Evolutionary conservation across 768 basidiomycete genomes (phyloP).

Genomic region (Saitozyma sp.): DNA sequence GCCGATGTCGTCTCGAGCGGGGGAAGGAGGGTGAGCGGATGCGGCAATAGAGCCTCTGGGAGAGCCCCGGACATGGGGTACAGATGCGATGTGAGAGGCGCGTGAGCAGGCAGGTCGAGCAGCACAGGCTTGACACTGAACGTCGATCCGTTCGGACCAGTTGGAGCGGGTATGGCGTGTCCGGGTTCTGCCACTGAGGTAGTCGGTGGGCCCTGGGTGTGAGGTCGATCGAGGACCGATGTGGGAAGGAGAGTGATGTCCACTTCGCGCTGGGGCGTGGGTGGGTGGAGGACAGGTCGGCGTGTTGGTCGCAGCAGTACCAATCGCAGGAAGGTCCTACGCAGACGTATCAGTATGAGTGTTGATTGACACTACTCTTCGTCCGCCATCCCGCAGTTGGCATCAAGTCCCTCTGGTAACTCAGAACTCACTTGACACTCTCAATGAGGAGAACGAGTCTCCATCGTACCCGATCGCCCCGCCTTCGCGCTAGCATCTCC

Average conservation of each 20-base stretch:
- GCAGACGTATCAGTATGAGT: too few species aligned
- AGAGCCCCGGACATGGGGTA: slow-evolving; percentile 31
- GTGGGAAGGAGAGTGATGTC: slow-evolving; percentile 70
- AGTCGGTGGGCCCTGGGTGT: slow-evolving; percentile 56
- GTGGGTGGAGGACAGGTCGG: slow-evolving; percentile 71
- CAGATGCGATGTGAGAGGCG: slow-evolving; percentile 69
- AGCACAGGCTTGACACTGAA: slow-evolving; percentile 61
- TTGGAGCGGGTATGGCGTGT: too few species aligned
- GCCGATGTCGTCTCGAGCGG: slow-evolving; percentile 16
- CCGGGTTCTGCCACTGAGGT: slow-evolving; percentile 23
- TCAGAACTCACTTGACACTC: slow-evolving; percentile 75
- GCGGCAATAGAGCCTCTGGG: slow-evolving; percentile 19
- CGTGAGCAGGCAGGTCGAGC: slow-evolving; percentile 67
- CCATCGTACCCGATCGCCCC: slow-evolving; percentile 72
- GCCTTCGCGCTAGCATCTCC: slow-evolving; percentile 79
- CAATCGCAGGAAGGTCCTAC: slow-evolving; percentile 73
- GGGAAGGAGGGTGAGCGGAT: slow-evolving; percentile 38
- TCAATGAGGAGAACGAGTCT: slow-evolving; percentile 75
- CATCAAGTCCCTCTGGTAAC: slow-evolving; percentile 33
- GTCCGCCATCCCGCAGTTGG: neutral
- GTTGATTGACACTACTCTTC: too few species aligned
- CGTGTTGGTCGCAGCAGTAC: slow-evolving; percentile 71
- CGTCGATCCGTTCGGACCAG: too few species aligned
- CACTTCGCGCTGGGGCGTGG: slow-evolving; percentile 83
- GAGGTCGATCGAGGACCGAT: slow-evolving; percentile 20